These are phyloP conservation scores for Fistulifera pelliculosa DNA, from an alignment of 108 stramenopile genomes.

Conservation along the genomic window DNA sequence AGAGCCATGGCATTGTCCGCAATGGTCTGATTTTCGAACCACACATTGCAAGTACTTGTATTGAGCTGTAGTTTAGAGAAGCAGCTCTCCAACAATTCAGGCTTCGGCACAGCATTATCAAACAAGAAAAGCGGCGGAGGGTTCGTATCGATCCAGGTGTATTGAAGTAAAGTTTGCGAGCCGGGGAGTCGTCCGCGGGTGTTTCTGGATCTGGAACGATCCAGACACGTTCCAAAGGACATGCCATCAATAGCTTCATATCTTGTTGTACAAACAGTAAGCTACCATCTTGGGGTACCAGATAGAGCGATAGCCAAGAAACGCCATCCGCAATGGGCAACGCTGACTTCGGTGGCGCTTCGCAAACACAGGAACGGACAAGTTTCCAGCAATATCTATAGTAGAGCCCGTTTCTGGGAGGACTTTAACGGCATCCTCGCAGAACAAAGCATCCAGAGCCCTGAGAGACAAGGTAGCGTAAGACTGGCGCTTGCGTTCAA, in stretches of 20 bases:
- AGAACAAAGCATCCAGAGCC: background rate
- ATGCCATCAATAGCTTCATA: slow-evolving; percentile 7
- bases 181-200: slow-evolving; percentile 53
- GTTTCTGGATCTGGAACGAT: slow-evolving; percentile 17
- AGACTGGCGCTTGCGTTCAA: background rate
- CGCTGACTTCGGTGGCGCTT: slow-evolving; percentile 24
- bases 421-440: slow-evolving; percentile 2
- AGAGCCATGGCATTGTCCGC: slow-evolving; percentile 39
- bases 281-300: slow-evolving; percentile 50
- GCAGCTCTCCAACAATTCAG: background rate
- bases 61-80: slow-evolving; percentile 13
- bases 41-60: slow-evolving; percentile 63
- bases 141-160: slow-evolving; percentile 38
- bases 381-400: slow-evolving; percentile 47
- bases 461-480: background rate
- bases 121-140: slow-evolving; percentile 59
- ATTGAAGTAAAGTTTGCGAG: slow-evolving; percentile 59
- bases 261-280: slow-evolving; percentile 70
- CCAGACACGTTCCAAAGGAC: slow-evolving; percentile 6
- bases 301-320: slow-evolving; percentile 82
- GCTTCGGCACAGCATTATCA: slow-evolving; percentile 20
- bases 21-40: slow-evolving; percentile 77
- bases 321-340: slow-evolving; percentile 56
- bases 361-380: slow-evolving; percentile 82
- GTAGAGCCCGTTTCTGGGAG: slow-evolving; percentile 38